phyloP scores from a whole-genome alignment of 1,139 yeast genomes.

The Ogataea hybrid region DNA sequence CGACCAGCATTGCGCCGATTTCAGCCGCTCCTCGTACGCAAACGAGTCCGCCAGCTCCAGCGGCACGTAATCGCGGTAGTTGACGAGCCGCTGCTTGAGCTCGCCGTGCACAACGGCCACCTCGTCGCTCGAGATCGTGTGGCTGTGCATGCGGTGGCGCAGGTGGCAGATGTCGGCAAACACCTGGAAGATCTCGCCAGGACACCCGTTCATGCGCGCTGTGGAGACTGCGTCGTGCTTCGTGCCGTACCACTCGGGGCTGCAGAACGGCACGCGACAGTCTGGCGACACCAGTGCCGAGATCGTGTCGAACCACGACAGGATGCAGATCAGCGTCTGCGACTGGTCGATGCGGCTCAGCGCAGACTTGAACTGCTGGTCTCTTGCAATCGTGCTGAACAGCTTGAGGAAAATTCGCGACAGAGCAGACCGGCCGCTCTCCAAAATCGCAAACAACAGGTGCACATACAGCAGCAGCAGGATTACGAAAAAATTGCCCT shows the following conservation, averaged over 20 bases:
- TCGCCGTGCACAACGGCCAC: conserved; percentile 30
- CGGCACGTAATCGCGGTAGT: conserved; percentile 47
- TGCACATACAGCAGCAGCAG: conserved; percentile 51
- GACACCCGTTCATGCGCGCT: conserved; percentile 54
- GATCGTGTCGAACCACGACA: conserved; percentile 57
- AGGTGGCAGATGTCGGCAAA: conserved; percentile 42
- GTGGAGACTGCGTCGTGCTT: conserved; percentile 42
- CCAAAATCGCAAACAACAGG: conserved; percentile 47
- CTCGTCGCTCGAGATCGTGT: conserved; percentile 13
- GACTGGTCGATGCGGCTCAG: conserved; percentile 45
- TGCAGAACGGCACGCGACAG: conserved; percentile 50
- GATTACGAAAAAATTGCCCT: conserved; percentile 48
- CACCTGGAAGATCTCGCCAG: conserved; percentile 50
- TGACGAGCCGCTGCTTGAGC: conserved; percentile 35
- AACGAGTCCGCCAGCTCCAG: conserved; percentile 26
- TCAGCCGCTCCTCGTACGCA: conserved; percentile 38
- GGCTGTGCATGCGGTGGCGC: conserved; percentile 29
- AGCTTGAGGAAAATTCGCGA: conserved; percentile 46
- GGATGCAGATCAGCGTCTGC: conserved; percentile 43
- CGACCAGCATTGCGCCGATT: conserved; percentile 56
- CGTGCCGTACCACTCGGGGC: conserved; percentile 50
- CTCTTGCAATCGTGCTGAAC: conserved; percentile 48
- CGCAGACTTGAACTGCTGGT: conserved; percentile 33
- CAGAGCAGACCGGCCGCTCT: conserved; percentile 50
- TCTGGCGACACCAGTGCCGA: conserved; percentile 54